phyloP scores from a whole-genome alignment of 2,329 filamentous ascomycete species.

The Fusarium miscanthi region DNA sequence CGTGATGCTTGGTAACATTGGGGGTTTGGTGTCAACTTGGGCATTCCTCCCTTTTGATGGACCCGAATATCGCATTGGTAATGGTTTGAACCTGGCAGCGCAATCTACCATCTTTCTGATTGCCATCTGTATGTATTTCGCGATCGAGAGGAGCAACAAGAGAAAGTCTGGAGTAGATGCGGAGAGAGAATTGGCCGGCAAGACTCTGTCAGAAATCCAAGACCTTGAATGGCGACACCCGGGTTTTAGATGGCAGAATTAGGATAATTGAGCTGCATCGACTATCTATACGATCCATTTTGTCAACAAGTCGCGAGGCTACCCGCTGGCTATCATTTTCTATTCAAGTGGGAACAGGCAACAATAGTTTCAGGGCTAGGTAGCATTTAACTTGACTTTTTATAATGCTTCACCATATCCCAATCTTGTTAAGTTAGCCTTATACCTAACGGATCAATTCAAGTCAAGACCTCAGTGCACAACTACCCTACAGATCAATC shows the following conservation, averaged over 20 bases:
- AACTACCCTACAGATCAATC: not conserved
- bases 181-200: not conserved
- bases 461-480: not conserved
- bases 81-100: not conserved
- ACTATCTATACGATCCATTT: not conserved
- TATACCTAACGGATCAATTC: not conserved
- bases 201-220: not conserved
- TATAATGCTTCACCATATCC: rapidly evolving
- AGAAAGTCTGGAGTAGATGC: not conserved
- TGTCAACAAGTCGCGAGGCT: rapidly evolving
- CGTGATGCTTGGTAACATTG: not conserved
- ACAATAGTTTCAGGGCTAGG: not conserved
- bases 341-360: rapidly evolving
- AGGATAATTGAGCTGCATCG: not conserved
- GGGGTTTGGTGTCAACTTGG: not conserved
- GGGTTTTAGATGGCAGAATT: not conserved
- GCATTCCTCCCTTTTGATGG: not conserved
- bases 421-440: not conserved
- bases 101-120: not conserved
- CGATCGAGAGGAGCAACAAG: not conserved
- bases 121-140: not conserved
- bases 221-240: not conserved
- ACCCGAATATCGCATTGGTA: not conserved
- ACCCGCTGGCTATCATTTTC: rapidly evolving
- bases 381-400: not conserved